A percentile compares a stretch with the other conserved stretches of the same genome.
These are phyloP conservation scores for Thielaviopsis euricoi DNA, from an alignment of 2,329 filamentous ascomycete species.

Conservation along the genomic window DNA sequence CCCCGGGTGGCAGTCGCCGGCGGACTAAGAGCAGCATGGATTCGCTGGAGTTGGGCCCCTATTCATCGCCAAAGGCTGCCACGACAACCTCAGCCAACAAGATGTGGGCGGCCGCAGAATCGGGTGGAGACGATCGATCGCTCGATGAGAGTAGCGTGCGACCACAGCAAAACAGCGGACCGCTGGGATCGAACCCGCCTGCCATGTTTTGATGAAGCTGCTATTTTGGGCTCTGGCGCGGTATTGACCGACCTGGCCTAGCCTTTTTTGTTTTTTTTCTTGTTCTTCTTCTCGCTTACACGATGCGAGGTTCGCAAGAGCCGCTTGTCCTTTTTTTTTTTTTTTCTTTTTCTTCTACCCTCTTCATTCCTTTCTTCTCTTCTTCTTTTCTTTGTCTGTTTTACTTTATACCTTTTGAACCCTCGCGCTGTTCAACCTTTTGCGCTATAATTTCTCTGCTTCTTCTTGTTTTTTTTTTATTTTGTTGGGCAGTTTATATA, in stretches of 20 bases:
- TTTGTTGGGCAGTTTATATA: not conserved
- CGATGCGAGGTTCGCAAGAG: too few species aligned
- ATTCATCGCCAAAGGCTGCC: not conserved
- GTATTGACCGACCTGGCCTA: not conserved
- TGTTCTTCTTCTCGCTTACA: not conserved
- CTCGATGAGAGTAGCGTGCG: constrained; percentile 1
- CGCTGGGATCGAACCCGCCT: constrained; percentile 8
- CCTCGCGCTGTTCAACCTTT: not conserved
- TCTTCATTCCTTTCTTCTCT: not conserved
- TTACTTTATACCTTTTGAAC: not conserved
- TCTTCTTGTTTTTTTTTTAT: not conserved
- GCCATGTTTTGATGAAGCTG: not conserved
- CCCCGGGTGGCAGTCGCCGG: not conserved
- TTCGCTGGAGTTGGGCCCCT: not conserved
- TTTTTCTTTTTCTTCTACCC: not conserved
- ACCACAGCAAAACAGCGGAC: constrained; percentile 6
- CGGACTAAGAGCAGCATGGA: not conserved
- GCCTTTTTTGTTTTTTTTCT: not conserved
- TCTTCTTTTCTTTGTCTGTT: not conserved
- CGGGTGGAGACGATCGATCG: not conserved
- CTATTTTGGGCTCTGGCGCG: too few species aligned
- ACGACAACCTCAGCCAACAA: not conserved
- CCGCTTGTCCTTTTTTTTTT: not conserved
- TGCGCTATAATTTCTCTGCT: not conserved
- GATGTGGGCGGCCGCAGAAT: not conserved